Conservation (phyloP, 371 early-diverging fungal species). For the Lichtheimia corymbifera region DNA sequence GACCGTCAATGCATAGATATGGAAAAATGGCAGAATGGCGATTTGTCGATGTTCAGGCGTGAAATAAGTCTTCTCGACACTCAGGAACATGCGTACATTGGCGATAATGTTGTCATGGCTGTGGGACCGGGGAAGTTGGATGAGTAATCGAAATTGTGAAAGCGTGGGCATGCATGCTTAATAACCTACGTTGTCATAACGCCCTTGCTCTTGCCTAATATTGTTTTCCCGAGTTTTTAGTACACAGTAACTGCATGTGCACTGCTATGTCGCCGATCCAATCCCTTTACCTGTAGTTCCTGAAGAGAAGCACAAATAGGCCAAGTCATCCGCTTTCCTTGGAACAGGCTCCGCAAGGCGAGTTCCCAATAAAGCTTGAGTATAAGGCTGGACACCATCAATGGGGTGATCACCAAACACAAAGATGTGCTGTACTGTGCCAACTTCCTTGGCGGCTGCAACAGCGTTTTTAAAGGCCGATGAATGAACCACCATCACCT, state of each 20-base stretch:
- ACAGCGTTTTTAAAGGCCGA: slow-evolving; percentile 50
- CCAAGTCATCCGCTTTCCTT: slow-evolving; percentile 38
- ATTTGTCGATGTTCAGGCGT: slow-evolving; percentile 28
- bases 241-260: no score
- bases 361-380: slow-evolving; percentile 14
- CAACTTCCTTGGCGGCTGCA: slow-evolving; percentile 59
- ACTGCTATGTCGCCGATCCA: slow-evolving; percentile 11
- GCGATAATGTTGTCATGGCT: slow-evolving; percentile 75
- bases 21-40: slow-evolving; percentile 80
- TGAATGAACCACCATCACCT: slow-evolving; percentile 55
- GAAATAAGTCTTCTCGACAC: slow-evolving; percentile 25
- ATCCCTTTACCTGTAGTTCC: slow-evolving; percentile 71
- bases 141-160: background rate
- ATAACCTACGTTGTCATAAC: slow-evolving; percentile 68
- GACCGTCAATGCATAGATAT: slow-evolving; percentile 50
- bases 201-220: slow-evolving; percentile 59
- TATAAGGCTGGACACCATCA: slow-evolving; percentile 41
- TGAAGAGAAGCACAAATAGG: slow-evolving; percentile 81
- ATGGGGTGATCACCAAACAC: slow-evolving; percentile 55
- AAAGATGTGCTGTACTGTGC: slow-evolving; percentile 50
- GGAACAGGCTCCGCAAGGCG: slow-evolving; percentile 21
- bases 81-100: slow-evolving; percentile 62
- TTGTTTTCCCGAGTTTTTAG: no score
- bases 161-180: background rate
- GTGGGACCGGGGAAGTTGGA: background rate